Base-by-base conservation (phyloP, 345 rosid genomes). In the Laguncularia racemosa region DNA sequence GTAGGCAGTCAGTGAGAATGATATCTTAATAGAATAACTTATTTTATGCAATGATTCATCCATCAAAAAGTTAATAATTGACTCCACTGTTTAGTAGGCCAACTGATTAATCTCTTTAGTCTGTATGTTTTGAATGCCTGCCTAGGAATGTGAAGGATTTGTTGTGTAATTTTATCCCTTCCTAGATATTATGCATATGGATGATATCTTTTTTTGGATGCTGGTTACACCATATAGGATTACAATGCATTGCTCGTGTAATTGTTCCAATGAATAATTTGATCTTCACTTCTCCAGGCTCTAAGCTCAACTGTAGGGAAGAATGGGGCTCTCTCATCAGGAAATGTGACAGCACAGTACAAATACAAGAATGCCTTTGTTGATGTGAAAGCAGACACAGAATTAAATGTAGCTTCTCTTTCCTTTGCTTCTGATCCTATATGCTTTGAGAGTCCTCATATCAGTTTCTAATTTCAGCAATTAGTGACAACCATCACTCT, bases 381-480 rank as follows among this genome's bases (percentile, higher is more conserved):
- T 62, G 73, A 70, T 61, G 64, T 77, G 73, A 77, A 72, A 72
- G 51, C 77, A 48, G 80, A 77, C 59, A 71, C 82, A 20, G 74
- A 68, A 49, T 77, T 80, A 57, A 77, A 67, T 56, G 82, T 75
- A 57, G 45, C 16, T n/a, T 13, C 48, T 51, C n/a, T 15, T 17
- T 33, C 53, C 62, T 40, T 14, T 52, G 18, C 44, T 52, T 46
- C 57, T 55, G 19, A 54, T 47, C 21, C 20, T 2, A 1, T 62
- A 15, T 44, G n/a, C 5, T 40, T 11, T 48, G 23, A n/a, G 43
- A 9, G 55, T 52, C 43, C 70, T 66, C 14, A 73, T 40, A 9
- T 17, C 60, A 3, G 14, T 57, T 40, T 56, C 43, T 59, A 26
- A 47, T 46, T 76, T 54, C 58, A 55, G 68, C 80, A 77, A 76